Conservation (phyloP, 371 early-diverging fungal species). For the Actinomortierella ambigua region DNA sequence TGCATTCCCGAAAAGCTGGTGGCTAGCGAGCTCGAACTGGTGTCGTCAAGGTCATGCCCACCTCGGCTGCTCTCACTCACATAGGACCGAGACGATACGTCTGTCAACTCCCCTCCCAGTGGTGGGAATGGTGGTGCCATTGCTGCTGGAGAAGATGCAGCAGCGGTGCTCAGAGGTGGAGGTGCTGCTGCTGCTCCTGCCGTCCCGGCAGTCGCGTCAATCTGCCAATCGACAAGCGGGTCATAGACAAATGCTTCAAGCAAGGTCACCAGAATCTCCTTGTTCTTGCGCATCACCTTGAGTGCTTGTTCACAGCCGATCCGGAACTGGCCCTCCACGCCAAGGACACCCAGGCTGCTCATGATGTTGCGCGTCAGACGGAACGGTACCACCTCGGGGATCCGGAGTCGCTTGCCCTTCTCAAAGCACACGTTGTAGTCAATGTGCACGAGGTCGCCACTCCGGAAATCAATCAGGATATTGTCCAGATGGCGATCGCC, state of each 20-base stretch:
- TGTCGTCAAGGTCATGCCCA: too few species aligned
- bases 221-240: constrained; percentile 78
- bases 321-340: constrained; percentile 82
- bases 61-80: too few species aligned
- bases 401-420: constrained; percentile 82
- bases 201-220: constrained; percentile 33
- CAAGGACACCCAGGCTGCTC: constrained; percentile 78
- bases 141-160: too few species aligned
- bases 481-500: constrained; percentile 99
- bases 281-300: constrained; percentile 76
- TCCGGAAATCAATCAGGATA: constrained; percentile 86
- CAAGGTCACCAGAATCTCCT: constrained; percentile 82
- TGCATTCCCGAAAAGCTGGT: too few species aligned
- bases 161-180: too few species aligned
- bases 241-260: constrained; percentile 95
- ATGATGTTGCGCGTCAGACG: constrained; percentile 90
- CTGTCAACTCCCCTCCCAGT: not conserved
- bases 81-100: not conserved
- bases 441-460: constrained; percentile 96
- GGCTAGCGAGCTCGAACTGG: too few species aligned
- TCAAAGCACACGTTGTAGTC: constrained; percentile 99
- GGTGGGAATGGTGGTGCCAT: too few species aligned
- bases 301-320: constrained; percentile 75
- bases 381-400: constrained; percentile 97
- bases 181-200: too few species aligned